These are phyloP conservation scores for Prunus davidiana DNA, from an alignment of 306 rosid species.

Conservation along the genomic window DNA sequence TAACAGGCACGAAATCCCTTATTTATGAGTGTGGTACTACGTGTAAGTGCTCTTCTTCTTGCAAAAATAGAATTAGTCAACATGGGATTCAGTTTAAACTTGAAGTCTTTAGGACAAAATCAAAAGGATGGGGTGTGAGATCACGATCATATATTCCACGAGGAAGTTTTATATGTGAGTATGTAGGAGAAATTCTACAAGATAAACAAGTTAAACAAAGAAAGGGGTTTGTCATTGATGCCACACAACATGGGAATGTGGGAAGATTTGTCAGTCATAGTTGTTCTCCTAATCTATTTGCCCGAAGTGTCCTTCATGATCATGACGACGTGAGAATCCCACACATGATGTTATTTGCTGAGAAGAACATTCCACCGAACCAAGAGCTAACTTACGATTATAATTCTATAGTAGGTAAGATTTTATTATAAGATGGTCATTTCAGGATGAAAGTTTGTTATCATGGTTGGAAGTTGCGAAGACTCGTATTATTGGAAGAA, in stretches of 20 bases:
- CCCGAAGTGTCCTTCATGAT: slow-evolving; percentile 61
- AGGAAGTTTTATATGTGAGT: slow-evolving; percentile 45
- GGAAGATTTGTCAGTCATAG: slow-evolving; percentile 79
- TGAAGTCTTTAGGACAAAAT: slow-evolving; percentile 30
- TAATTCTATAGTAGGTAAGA: slow-evolving; percentile 49
- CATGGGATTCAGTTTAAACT: slow-evolving; percentile 28
- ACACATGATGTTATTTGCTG: slow-evolving; percentile 69
- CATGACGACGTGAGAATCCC: slow-evolving; percentile 66
- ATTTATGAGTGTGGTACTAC: slow-evolving; percentile 38
- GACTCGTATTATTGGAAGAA: no score
- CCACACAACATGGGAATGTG: slow-evolving; percentile 59
- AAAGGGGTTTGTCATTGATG: slow-evolving; percentile 51
- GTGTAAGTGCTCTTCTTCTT: slow-evolving; percentile 34
- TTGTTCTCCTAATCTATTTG: slow-evolving; percentile 75
- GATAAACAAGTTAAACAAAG: no score
- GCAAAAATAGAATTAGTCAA: slow-evolving; percentile 32
- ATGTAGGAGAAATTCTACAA: slow-evolving; percentile 29
- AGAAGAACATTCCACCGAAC: slow-evolving; percentile 69
- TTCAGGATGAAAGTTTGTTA: no score
- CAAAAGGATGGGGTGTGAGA: slow-evolving; percentile 48
- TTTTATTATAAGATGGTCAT: slow-evolving; percentile 18
- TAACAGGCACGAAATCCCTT: not conserved
- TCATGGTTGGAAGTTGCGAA: no score
- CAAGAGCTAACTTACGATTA: slow-evolving; percentile 65
- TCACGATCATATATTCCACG: slow-evolving; percentile 35